phyloP scores from a whole-genome alignment of 139 green algal genomes.

The Dunaliella primolecta region DNA sequence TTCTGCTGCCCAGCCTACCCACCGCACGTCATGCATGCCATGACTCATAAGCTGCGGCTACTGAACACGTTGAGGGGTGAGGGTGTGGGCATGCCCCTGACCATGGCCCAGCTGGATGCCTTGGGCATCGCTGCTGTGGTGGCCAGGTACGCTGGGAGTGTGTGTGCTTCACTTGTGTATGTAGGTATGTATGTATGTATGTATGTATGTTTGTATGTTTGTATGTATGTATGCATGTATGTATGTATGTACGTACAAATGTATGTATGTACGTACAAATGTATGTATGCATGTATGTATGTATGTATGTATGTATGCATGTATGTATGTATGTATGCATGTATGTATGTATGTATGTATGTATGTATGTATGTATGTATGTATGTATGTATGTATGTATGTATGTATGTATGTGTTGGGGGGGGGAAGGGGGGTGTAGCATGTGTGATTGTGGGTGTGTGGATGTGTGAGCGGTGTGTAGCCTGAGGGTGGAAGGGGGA shows the following conservation, averaged over 20 bases:
- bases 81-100: slow-evolving; percentile 75
- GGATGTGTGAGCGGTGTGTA: too few species aligned
- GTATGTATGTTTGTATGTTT: background rate
- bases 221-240: background rate
- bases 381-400: too few species aligned
- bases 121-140: slow-evolving; percentile 66
- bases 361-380: too few species aligned
- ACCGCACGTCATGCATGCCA: slow-evolving; percentile 34
- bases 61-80: slow-evolving; percentile 72
- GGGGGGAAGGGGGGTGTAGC: too few species aligned
- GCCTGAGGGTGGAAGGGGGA: too few species aligned
- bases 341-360: too few species aligned
- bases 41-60: slow-evolving; percentile 61
- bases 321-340: too few species aligned
- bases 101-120: slow-evolving; percentile 65
- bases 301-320: background rate
- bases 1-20: slow-evolving; percentile 50
- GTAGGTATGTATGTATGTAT: background rate
- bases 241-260: background rate
- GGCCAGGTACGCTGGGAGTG: slow-evolving; percentile 26
- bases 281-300: background rate
- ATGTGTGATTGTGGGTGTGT: too few species aligned
- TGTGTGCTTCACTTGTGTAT: background rate
- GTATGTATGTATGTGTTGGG: too few species aligned
- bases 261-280: too few species aligned